Conservation (phyloP, 495 filamentous ascomycete species). For the Tuber magnatum region DNA sequence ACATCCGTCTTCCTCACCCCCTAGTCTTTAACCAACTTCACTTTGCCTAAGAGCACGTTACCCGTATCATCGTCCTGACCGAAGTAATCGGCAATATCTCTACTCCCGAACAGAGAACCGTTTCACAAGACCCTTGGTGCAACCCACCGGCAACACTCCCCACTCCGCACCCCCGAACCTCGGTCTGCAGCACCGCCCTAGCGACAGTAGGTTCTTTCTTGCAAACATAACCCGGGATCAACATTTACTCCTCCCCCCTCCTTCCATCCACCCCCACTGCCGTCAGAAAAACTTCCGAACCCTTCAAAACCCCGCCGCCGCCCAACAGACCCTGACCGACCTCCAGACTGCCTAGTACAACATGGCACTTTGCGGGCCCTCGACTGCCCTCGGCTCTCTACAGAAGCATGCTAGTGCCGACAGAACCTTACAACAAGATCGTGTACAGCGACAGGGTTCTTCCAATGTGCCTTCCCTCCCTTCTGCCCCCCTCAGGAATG, state of each 20-base stretch:
- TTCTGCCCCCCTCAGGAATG: background rate
- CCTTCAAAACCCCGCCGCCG: background rate
- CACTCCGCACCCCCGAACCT: background rate
- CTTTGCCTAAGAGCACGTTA: background rate
- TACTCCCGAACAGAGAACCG: background rate
- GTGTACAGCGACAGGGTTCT: constrained; percentile 51
- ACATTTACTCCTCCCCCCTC: background rate
- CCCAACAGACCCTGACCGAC: background rate
- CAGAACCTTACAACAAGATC: constrained; percentile 77
- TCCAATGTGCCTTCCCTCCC: constrained; percentile 48
- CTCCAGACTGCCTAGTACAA: background rate
- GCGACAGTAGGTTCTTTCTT: background rate
- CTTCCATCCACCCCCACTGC: background rate
- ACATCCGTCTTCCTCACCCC: background rate
- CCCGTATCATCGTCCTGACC: background rate
- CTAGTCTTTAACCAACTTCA: background rate
- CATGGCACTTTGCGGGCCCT: constrained; percentile 60
- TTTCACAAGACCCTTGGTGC: background rate
- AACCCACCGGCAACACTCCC: background rate
- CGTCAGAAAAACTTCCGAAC: background rate
- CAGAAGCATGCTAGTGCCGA: constrained; percentile 73
- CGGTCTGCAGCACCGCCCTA: background rate
- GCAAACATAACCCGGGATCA: background rate
- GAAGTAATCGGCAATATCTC: background rate
- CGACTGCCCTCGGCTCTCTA: constrained; percentile 78